Base-by-base conservation (phyloP, 23 red algal species). In the Pyropia yezoensis region DNA sequence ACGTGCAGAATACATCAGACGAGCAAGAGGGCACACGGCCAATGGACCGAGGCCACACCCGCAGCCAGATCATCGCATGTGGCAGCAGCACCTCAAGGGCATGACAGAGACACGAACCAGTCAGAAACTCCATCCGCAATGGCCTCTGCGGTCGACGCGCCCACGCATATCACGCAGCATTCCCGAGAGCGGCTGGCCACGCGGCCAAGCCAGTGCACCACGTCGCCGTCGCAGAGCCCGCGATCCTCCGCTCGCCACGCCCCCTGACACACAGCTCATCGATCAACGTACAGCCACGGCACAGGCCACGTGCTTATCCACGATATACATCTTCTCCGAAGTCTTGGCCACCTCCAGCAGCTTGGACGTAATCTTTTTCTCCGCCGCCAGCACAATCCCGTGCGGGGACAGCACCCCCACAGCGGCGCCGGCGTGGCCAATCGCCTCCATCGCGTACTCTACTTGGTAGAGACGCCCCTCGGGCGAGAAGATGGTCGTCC, bases 381-480 rank as follows among this genome's bases (percentile, higher is more conserved):
- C 94, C 4, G 86, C 94, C 18, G 94, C 94, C 18, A 98, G 62
- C 1, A 98, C 94, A 14, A 98, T 82, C n/a, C 94, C 94, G 20
- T 91, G 86, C 18, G 58, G 62, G 24, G 84, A 90, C 3, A 81
- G 71, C 16, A 98, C 80, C 14, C 94, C 94, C 19, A 98, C 85
- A 23, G 77, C 77, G 14, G 94, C 85, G 22, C 94, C 94, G 25
- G 94, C 94, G 67, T 98, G 83, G 13, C 84, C 83, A 28, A 98
- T 98, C n/a, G 94, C 94, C 70, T 98, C 94, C 85, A 98, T 85
- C 7, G 94, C 94, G 70, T 98, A 98, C 63, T 98, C 94, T 13
- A 98, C 94, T 61, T 98, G 94, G 64, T 86, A 98, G 21, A 98
- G 76, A 33, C 94, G 82, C 23, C 94, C 94, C 61, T 98, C 94